Base-by-base conservation (phyloP, 805 yeast genomes). In the Wickerhamiella nectarea region DNA sequence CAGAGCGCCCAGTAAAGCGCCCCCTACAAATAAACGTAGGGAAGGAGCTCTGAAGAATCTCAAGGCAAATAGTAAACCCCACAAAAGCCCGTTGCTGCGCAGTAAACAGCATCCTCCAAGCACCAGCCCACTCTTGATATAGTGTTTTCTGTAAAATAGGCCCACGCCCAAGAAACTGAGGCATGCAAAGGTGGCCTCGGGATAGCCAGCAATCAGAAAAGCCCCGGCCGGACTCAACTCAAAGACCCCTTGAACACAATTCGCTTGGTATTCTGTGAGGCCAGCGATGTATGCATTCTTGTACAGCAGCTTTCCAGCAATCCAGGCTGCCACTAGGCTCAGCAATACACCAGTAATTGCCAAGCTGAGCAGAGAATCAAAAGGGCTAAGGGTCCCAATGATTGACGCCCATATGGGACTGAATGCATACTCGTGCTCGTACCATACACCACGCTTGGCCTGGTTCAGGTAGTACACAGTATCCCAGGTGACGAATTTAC, bases 371-470 rank as follows among this genome's bases (percentile, higher is more conserved):
- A 44, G 38, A 15, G 33, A 29, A 22, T 14, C 25, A 11, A 4
- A n/a, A 41, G 49, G 36, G 21, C 44, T 10, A 29, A 49, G 6
- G 12, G 35, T 22, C 28, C 49, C 36, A 51, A 80, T 60, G 3
- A 77, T 37, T 19, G 72, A 56, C 65, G 79, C 70, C 94, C 95
- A 89, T 2, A 75, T 55, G 9, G 81, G 81, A 21, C 93, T 76
- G 57, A 84, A 89, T 4, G 93, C 96, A 69, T 75, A 81, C 61
- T 86, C 94, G 58, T 89, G 95, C 60, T 89, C 97, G 60, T 68
- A 87, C n/a, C 63, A 58, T 1, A 68, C 62, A 0, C 70, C 75
- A 12, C 70, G 59, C 8, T 60, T 56, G 26, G 81, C 74, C 44
- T 78, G 58, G 36, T 76, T 74, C 12, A 72, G 58, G 55, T 81